Evolutionary conservation across 371 early-diverging fungal species (phyloP), one percentile per base, ranked within the genome.

Genomic region (Nematocida minor): DNA sequence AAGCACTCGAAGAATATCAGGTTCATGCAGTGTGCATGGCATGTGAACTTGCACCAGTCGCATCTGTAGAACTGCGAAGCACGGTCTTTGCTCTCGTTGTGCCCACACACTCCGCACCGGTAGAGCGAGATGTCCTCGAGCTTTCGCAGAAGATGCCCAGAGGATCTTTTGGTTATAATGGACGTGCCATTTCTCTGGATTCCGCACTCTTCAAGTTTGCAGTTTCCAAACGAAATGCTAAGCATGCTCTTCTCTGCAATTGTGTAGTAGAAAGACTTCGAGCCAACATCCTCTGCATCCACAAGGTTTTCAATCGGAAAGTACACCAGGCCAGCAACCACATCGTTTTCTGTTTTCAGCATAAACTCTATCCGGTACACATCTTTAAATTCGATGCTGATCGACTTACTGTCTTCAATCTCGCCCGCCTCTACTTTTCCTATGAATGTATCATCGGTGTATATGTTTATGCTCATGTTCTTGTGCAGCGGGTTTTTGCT

Each of bases 21-120:
- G 22, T 84, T 80, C 55, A 89, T 88, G 79, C 97, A 97, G 78
- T 89, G 90, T 69, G 89, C 89, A 82, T 97, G 97, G 79, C 93
- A 93, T 54, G 91, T 90, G 82, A 91, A 90, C 64, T 89, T 89
- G 87, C 97, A 97, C 57, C 34, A 51, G 22, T 55, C 48, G 70
- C 84, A 84, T 44, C 60, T 54, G 44, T 71, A 81, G 36, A 46
- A 34, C 20, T 16, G 18, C 18, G 16, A 16, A n/a, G 46, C 27
- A 6, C 14, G 31, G 32, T 67, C 44, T 0, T 57, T 2, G 18
- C n/a, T 9, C 16, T 44, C 42, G 22, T 29, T 69, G 32, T 78
- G 66, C 11, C 57, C 36, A 55, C 84, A 84, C 31, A 84, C 82
- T 14, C 68, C 55, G 54, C 84, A 84, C 44, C 71, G 55, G 31